Percentiles rank a stretch among this genome's conserved stretches.
Conservation (phyloP, 1,284 basidiomycete species). For the Hortiboletus rubellus region DNA sequence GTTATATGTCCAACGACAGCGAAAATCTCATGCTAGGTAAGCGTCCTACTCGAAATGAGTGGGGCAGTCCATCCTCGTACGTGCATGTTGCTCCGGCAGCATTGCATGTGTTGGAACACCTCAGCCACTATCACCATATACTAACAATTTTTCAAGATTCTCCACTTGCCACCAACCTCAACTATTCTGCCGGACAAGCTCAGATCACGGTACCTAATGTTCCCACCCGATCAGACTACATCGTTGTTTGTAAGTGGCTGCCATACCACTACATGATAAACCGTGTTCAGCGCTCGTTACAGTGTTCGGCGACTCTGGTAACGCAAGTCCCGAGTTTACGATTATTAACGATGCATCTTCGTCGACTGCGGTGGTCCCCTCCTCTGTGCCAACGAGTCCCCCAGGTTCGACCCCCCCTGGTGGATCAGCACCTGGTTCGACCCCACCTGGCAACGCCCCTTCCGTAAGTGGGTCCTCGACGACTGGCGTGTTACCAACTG, state of each 20-base stretch:
- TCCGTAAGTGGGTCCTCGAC: background rate
- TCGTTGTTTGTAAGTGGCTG: slow-evolving; percentile 45
- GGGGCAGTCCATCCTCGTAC: background rate
- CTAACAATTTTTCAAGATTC: slow-evolving; percentile 38
- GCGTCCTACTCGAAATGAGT: slow-evolving; percentile 21
- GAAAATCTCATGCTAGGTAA: slow-evolving; percentile 56
- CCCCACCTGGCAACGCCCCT: background rate
- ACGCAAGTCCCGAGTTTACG: slow-evolving; percentile 45
- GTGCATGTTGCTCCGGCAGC: background rate
- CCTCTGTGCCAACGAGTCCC: slow-evolving; percentile 8
- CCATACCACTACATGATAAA: background rate
- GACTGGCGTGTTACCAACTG: background rate
- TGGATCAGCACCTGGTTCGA: slow-evolving; percentile 12
- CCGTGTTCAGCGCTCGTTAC: background rate
- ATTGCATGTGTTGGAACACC: slow-evolving; percentile 3
- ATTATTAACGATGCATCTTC: slow-evolving; percentile 34
- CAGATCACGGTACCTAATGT: slow-evolving; percentile 60
- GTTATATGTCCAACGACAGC: slow-evolving; percentile 47
- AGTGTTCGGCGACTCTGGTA: slow-evolving; percentile 48
- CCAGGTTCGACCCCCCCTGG: slow-evolving; percentile 11
- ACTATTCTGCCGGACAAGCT: slow-evolving; percentile 49
- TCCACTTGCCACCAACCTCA: slow-evolving; percentile 59
- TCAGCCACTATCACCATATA: background rate
- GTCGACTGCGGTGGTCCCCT: slow-evolving; percentile 14
- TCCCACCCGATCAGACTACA: slow-evolving; percentile 41